phyloP scores from a whole-genome alignment of 1,284 basidiomycete species.

The Phellopilus nigrolimitatus region DNA sequence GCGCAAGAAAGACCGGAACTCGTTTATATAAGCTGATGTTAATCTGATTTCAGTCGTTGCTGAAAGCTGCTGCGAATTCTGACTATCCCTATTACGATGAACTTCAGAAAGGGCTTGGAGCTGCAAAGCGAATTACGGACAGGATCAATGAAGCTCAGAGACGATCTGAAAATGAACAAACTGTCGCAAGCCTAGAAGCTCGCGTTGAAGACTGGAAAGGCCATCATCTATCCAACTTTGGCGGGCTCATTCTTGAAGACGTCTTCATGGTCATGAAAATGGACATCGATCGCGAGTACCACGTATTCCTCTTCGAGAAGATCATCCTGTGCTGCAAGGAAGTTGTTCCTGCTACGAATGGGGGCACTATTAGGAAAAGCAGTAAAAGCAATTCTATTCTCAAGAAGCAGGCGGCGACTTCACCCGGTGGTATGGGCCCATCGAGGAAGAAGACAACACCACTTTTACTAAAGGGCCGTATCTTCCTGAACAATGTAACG shows the following conservation, averaged over 20 bases:
- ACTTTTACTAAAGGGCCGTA: slow-evolving; percentile 91
- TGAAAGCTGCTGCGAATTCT: slow-evolving; percentile 67
- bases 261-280: slow-evolving; percentile 95
- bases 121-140: slow-evolving; percentile 91
- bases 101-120: slow-evolving; percentile 77
- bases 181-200: slow-evolving; percentile 83
- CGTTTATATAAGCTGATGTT: slow-evolving; percentile 13
- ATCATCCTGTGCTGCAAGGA: slow-evolving; percentile 99
- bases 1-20: slow-evolving; percentile 25
- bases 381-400: slow-evolving; percentile 74
- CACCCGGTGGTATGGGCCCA: slow-evolving; percentile 44
- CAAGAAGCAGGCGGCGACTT: slow-evolving; percentile 59
- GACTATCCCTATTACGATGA: slow-evolving; percentile 78
- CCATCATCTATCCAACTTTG: slow-evolving; percentile 92
- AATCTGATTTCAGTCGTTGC: slow-evolving; percentile 49
- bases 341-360: slow-evolving; percentile 41
- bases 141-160: slow-evolving; percentile 96
- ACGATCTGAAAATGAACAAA: slow-evolving; percentile 79
- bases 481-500: slow-evolving; percentile 96
- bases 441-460: slow-evolving; percentile 74
- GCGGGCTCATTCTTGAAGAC: slow-evolving; percentile 89
- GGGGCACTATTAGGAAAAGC: slow-evolving; percentile 34
- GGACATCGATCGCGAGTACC: slow-evolving; percentile 95
- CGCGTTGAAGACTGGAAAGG: slow-evolving; percentile 99
- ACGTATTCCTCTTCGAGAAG: slow-evolving; percentile 98